These are phyloP conservation scores for Lactarius sp. DNA, from an alignment of 768 basidiomycete genomes.

Conservation along the genomic window DNA sequence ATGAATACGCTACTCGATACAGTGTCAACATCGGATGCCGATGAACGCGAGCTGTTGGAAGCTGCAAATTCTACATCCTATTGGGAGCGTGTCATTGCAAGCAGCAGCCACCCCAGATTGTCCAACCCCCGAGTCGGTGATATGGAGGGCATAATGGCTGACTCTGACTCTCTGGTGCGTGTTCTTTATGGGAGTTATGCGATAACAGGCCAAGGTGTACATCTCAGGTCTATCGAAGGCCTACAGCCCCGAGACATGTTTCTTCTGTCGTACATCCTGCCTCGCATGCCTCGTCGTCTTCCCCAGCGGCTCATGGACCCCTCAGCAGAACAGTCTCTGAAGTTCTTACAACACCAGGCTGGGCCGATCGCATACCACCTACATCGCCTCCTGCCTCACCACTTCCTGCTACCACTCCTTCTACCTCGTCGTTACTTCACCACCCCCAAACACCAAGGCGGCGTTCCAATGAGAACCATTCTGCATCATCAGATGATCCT, in stretches of 20 bases:
- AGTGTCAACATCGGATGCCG: slow-evolving; percentile 18
- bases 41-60: slow-evolving; percentile 22
- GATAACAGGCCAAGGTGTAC: slow-evolving; percentile 10
- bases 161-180: slow-evolving; percentile 3
- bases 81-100: slow-evolving; percentile 14
- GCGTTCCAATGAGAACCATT: not conserved
- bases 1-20: slow-evolving; percentile 8
- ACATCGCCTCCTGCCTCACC: slow-evolving; percentile 10
- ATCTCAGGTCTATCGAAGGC: slow-evolving; percentile 2
- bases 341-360: not conserved
- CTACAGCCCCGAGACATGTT: not conserved
- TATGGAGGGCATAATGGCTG: not conserved
- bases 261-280: not conserved
- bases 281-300: not conserved
- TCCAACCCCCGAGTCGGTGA: not conserved
- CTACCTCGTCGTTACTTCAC: not conserved
- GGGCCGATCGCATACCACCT: not conserved
- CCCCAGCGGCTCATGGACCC: not conserved
- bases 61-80: slow-evolving; percentile 11
- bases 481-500: no score
- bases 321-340: not conserved
- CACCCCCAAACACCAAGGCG: not conserved
- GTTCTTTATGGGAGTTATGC: not conserved
- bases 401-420: not conserved
- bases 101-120: not conserved